A percentile compares a stretch with the other conserved stretches of the same genome.
Conservation (phyloP, 306 rosid genomes). For the Trichosanthes truncata region DNA sequence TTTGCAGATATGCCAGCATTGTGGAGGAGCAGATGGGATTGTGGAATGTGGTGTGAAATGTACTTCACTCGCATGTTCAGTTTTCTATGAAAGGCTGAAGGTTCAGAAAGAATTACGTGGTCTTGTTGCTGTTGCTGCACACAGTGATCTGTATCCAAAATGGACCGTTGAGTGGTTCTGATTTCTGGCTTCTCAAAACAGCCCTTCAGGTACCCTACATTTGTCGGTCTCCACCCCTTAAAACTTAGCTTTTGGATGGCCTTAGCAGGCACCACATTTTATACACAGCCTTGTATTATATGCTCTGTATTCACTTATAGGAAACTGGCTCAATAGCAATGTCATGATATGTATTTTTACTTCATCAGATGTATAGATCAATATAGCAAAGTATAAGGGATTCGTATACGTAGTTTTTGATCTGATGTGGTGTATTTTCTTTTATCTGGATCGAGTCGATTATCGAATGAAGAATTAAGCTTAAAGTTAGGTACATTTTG, state of each 20-base stretch:
- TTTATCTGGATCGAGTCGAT: not conserved
- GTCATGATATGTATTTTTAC: not conserved
- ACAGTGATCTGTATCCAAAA: constrained; percentile 57
- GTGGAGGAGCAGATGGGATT: constrained; percentile 75
- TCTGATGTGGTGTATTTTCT: not conserved
- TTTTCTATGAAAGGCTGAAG: constrained; percentile 73
- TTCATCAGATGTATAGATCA: not conserved
- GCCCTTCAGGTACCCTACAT: not conserved
- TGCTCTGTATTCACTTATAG: not conserved
- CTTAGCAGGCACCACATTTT: not conserved
- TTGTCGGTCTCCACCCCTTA: not conserved
- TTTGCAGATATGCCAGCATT: constrained; percentile 73
- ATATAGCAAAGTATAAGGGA: not conserved
- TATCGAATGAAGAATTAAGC: not conserved
- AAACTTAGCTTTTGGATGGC: not conserved
- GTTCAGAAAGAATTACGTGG: constrained; percentile 77
- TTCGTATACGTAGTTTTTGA: not conserved
- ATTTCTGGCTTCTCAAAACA: constrained; percentile 2
- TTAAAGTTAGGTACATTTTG: not conserved
- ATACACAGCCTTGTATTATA: not conserved
- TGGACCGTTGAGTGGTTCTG: constrained; percentile 74
- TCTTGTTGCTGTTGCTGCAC: constrained; percentile 55
- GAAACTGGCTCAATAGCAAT: not conserved
- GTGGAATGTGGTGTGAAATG: constrained; percentile 65
- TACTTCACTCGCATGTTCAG: constrained; percentile 72